A percentile compares a stretch with the other conserved stretches of the same genome.
Conservation (phyloP, 2,329 filamentous ascomycete species). For the Hypocrella siamensis region DNA sequence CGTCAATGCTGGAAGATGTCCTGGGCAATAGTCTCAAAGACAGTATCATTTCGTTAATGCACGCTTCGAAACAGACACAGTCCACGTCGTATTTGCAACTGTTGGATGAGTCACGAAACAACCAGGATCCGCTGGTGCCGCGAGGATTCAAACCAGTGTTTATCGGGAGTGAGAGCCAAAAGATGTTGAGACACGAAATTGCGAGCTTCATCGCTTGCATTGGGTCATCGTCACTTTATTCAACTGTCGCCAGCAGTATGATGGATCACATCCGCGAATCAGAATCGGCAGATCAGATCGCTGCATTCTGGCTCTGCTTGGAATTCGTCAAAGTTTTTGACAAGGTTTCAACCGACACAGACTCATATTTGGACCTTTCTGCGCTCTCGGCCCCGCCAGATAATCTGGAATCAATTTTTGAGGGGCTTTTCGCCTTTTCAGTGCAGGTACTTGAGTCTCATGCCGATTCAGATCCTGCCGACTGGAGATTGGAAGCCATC, state of each 20-base stretch:
- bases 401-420: constrained; percentile 29
- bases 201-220: constrained; percentile 39
- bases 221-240: constrained; percentile 40
- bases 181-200: constrained; percentile 41
- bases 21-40: constrained; percentile 58
- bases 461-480: constrained; percentile 29
- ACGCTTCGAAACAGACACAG: constrained; percentile 9
- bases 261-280: constrained; percentile 45
- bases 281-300: constrained; percentile 42
- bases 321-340: constrained; percentile 49
- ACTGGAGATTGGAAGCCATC: constrained; percentile 64
- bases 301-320: constrained; percentile 68
- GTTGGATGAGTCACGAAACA: constrained; percentile 10
- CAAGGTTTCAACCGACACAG: constrained; percentile 35
- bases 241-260: constrained; percentile 48
- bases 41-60: constrained; percentile 39
- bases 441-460: constrained; percentile 43
- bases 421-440: constrained; percentile 57
- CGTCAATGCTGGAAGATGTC: constrained; percentile 49
- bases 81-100: constrained; percentile 12
- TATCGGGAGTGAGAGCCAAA: constrained; percentile 49
- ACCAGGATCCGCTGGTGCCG: constrained; percentile 5
- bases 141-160: constrained; percentile 43
- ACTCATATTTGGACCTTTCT: constrained; percentile 48
- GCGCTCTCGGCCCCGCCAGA: constrained; percentile 19